Percentiles rank a stretch among this genome's conserved stretches.
Evolutionary conservation across 768 basidiomycete species (phyloP).

Genomic region (Gloeopeniophorella convolvens): DNA sequence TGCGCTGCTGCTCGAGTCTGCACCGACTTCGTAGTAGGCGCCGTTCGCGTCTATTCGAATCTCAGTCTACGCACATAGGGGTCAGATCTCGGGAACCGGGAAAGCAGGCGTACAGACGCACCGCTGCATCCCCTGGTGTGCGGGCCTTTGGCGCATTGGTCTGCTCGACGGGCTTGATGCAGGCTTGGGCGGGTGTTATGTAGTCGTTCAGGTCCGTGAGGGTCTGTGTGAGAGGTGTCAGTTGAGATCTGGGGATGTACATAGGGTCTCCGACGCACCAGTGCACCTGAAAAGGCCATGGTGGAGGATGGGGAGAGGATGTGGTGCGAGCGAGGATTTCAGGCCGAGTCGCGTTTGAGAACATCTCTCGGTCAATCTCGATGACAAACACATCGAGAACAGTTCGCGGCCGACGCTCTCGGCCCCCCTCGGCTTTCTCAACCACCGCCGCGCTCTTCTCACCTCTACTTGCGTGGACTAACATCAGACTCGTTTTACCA

Average conservation of each 20-base stretch:
- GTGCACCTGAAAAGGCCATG: conserved; percentile 13
- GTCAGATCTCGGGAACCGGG: conserved; percentile 15
- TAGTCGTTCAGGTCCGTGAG: conserved; percentile 96
- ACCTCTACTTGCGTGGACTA: too few relatives aligned
- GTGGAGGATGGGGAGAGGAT: too few relatives aligned
- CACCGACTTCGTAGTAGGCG: conserved; percentile 76
- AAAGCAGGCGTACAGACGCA: conserved; percentile 22
- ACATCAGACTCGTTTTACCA: too few relatives aligned
- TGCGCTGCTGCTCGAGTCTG: conserved; percentile 22
- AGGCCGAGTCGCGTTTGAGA: too few relatives aligned
- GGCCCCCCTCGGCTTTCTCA: too few relatives aligned
- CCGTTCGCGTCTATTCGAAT: conserved; percentile 84
- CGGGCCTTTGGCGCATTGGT: conserved; percentile 34
- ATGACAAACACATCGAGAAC: too few relatives aligned
- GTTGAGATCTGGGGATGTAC: too few relatives aligned
- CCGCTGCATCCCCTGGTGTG: conserved; percentile 38
- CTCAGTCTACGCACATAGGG: conserved; percentile 63
- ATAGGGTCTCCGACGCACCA: neutral
- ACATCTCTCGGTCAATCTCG: too few relatives aligned
- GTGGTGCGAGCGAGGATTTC: too few relatives aligned
- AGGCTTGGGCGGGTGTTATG: conserved; percentile 92
- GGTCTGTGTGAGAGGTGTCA: conserved; percentile 41
- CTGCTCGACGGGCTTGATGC: conserved; percentile 88
- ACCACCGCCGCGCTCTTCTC: too few relatives aligned
- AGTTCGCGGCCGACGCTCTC: too few relatives aligned